Base-by-base conservation (phyloP, 192 early-diverging fungal species). In the Rhizophagus sp. region DNA sequence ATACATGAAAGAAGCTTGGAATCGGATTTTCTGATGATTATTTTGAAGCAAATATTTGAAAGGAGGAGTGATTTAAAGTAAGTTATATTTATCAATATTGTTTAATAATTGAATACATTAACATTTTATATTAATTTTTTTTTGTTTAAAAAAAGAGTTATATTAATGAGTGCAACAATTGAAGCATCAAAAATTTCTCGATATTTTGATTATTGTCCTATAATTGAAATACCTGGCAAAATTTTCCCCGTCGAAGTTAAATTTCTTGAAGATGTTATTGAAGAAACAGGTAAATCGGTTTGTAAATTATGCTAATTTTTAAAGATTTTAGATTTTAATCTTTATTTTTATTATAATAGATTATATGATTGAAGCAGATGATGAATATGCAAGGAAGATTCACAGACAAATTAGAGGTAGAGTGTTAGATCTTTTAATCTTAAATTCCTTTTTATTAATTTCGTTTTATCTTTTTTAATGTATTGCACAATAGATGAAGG, bases 101-200 rank as follows among this genome's bases (percentile, higher is more conserved):
- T 36, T n/a, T 36, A 44, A 44, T 10, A 44, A 44, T 1, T 44
- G 9, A 10, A 44, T 44, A 1, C 41, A 44, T 1, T 44, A 44
- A 10, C 57, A 25, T 36, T 80, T 73, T 73, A 65, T 70, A 24
- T 41, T 34, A 6, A 27, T 81, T 34, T 11, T 0, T n/a, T 36
- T 41, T 41, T 41, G 39, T 41, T 8, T 8, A 4, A 36, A 36
- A 7, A 41, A 41, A 89, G 81, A 71, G 39, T 91, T 57, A 86
- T 94, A 70, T 79, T 94, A 12, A 95, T 95, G 94, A 90, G 89
- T 83, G 93, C 93, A 15, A 96, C 94, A 4, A 89, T 92, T 2
- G 90, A 95, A 50, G 89, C 92, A 10, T 76, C 70, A 72, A 87
- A 75, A 76, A 95, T 90, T 25, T 94, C 84, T 22, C 25, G 47